A percentile compares a stretch with the other conserved stretches of the same genome.
These are phyloP conservation scores for Lipomyces mesembrius DNA, from an alignment of 805 yeast species.

Conservation along the genomic window DNA sequence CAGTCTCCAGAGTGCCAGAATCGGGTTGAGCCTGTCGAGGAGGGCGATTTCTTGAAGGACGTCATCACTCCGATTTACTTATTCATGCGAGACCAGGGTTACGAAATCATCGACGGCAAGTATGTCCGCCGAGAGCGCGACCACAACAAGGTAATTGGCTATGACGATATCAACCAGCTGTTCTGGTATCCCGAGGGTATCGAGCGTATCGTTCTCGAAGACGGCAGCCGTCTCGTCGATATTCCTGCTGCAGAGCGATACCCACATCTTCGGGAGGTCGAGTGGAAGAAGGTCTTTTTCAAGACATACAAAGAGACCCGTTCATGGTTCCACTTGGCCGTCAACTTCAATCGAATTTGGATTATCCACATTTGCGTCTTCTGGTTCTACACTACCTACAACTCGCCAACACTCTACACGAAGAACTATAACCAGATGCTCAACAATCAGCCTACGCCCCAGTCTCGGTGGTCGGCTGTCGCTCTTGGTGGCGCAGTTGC, in stretches of 20 bases:
- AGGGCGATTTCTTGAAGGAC: slow-evolving; percentile 84
- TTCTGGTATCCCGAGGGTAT: slow-evolving; percentile 99
- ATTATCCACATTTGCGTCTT: slow-evolving; percentile 83
- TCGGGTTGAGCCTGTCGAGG: slow-evolving; percentile 53
- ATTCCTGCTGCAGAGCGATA: slow-evolving; percentile 89
- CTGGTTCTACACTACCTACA: slow-evolving; percentile 95
- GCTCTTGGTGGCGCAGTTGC: slow-evolving; percentile 94
- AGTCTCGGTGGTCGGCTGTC: slow-evolving; percentile 89
- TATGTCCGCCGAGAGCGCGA: slow-evolving; percentile 70
- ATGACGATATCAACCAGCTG: slow-evolving; percentile 97
- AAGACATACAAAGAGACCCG: slow-evolving; percentile 95
- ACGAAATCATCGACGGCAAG: slow-evolving; percentile 58
- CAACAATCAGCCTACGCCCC: slow-evolving; percentile 85
- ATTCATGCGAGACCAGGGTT: slow-evolving; percentile 71
- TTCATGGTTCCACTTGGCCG: slow-evolving; percentile 94
- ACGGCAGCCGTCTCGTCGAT: slow-evolving; percentile 89
- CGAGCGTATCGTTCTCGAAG: slow-evolving; percentile 85
- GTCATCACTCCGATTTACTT: slow-evolving; percentile 86
- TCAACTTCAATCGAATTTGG: slow-evolving; percentile 99
- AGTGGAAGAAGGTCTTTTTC: slow-evolving; percentile 89
- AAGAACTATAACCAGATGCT: slow-evolving; percentile 79
- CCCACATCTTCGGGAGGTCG: slow-evolving; percentile 85
- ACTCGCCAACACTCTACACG: slow-evolving; percentile 90
- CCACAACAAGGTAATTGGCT: slow-evolving; percentile 68
- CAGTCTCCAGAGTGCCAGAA: slow-evolving; percentile 89